Evolutionary conservation across 2,329 filamentous ascomycete genomes (phyloP).

Genomic region (Chaetothyriales sp.): DNA sequence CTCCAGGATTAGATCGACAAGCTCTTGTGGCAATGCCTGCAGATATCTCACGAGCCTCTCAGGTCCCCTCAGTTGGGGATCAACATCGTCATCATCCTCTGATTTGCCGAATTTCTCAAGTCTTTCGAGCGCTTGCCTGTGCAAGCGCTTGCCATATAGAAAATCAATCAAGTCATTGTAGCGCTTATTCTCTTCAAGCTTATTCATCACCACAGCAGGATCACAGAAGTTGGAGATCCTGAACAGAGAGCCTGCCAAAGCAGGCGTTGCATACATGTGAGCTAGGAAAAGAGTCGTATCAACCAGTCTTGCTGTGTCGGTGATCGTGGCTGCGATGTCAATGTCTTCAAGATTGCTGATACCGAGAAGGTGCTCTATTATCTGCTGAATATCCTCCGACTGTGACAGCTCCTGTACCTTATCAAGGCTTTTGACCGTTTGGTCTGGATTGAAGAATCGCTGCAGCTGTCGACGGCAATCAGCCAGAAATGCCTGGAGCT

Average conservation of each 20-base stretch:
- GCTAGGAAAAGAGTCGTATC: slow-evolving; percentile 90
- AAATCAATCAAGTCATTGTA: slow-evolving; percentile 97
- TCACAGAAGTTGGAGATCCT: slow-evolving; percentile 96
- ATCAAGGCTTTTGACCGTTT: slow-evolving; percentile 29
- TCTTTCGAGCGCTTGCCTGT: slow-evolving; percentile 71
- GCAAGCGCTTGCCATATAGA: slow-evolving; percentile 85
- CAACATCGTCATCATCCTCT: slow-evolving; percentile 25
- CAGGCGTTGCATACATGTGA: slow-evolving; percentile 84
- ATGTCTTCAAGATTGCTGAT: slow-evolving; percentile 38
- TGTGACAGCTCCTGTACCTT: slow-evolving; percentile 21
- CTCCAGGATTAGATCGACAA: slow-evolving; percentile 82
- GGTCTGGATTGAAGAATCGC: slow-evolving; percentile 46
- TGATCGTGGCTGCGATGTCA: slow-evolving; percentile 58
- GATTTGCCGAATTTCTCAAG: slow-evolving; percentile 65
- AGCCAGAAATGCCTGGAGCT: slow-evolving; percentile 76
- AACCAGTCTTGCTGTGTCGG: slow-evolving; percentile 66
- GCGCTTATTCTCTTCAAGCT: slow-evolving; percentile 71
- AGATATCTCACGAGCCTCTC: slow-evolving; percentile 75
- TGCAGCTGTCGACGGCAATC: slow-evolving; percentile 60
- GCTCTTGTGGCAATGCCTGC: slow-evolving; percentile 73
- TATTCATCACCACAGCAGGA: slow-evolving; percentile 85
- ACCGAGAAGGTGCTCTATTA: slow-evolving; percentile 34
- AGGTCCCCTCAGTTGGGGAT: slow-evolving; percentile 58
- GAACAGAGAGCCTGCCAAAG: slow-evolving; percentile 76
- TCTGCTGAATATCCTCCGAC: slow-evolving; percentile 29